These are phyloP conservation scores for Dicorynia guianensis DNA, from an alignment of 306 rosid genomes.

Conservation along the genomic window DNA sequence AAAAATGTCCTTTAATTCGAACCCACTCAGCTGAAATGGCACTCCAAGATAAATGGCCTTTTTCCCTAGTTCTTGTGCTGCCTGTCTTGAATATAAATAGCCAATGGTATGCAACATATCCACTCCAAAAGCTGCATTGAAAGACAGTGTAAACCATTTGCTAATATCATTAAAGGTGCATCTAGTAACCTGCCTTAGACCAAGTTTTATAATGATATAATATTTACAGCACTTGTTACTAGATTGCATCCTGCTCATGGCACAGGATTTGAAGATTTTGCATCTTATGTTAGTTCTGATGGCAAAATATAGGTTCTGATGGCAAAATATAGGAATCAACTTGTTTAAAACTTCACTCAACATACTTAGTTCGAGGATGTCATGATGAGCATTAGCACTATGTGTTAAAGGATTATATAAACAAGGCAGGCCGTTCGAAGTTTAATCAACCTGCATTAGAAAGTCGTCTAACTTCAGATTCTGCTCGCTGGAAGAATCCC, in stretches of 20 bases:
- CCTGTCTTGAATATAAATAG: constrained; percentile 85
- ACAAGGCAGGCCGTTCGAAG: constrained; percentile 11
- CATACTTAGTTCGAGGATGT: constrained; percentile 12
- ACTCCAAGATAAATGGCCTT: constrained; percentile 87
- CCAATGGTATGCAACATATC: constrained; percentile 82
- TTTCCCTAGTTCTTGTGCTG: constrained; percentile 94
- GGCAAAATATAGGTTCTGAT: too few species aligned
- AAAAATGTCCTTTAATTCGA: constrained; percentile 87
- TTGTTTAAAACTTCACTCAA: constrained; percentile 25
- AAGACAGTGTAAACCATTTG: constrained; percentile 26
- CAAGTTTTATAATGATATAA: constrained; percentile 1
- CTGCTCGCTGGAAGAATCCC: constrained; percentile 73
- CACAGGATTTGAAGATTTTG: neutral
- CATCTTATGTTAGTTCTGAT: constrained; percentile 8
- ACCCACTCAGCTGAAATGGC: constrained; percentile 95
- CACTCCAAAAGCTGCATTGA: constrained; percentile 73
- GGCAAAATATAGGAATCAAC: neutral
- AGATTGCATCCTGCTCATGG: neutral
- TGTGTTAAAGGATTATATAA: neutral
- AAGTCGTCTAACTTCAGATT: constrained; percentile 86
- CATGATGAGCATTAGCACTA: constrained; percentile 19
- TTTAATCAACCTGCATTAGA: constrained; percentile 72
- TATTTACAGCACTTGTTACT: neutral
- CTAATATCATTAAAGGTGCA: constrained; percentile 3
- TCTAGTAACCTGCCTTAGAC: neutral